Conservation (phyloP, 169 alveolate species). For the Theileria annulata region DNA sequence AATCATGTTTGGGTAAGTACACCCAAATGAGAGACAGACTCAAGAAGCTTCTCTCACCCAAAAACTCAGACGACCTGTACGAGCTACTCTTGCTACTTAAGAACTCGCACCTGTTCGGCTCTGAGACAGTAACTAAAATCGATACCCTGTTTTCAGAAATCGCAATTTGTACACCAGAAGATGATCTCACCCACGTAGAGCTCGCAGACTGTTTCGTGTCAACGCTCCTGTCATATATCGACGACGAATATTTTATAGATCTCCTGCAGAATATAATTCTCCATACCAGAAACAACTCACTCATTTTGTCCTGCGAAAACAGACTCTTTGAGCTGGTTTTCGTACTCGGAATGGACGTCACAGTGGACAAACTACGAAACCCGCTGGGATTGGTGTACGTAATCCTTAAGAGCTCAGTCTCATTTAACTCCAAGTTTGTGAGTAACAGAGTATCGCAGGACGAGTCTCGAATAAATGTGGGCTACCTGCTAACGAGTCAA, state of each 20-base stretch:
- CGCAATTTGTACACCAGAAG: conserved; percentile 21
- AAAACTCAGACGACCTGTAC: conserved; percentile 28
- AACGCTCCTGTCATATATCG: conserved; percentile 23
- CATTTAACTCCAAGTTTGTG: conserved; percentile 8
- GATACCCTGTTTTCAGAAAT: conserved; percentile 26
- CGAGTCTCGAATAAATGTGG: conserved; percentile 32
- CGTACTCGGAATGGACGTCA: conserved; percentile 31
- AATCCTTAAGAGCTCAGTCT: conserved; percentile 32
- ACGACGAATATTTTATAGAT: conserved; percentile 11
- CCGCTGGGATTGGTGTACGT: conserved; percentile 31
- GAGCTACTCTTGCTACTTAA: conserved; percentile 18
- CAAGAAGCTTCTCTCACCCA: conserved; percentile 27
- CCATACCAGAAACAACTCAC: conserved; percentile 5
- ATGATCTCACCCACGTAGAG: conserved; percentile 27
- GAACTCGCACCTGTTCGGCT: conserved; percentile 7
- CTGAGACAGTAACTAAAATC: conserved; percentile 19
- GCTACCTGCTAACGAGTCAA: conserved; percentile 29
- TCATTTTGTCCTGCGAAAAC: conserved; percentile 16
- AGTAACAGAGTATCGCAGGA: conserved; percentile 23
- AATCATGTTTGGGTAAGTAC: conserved; percentile 24
- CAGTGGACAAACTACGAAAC: conserved; percentile 25
- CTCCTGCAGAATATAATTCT: conserved; percentile 23
- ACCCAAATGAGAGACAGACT: conserved; percentile 22
- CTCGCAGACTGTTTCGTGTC: conserved; percentile 39
- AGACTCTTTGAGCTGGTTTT: conserved; percentile 47